These are phyloP conservation scores for Dactylellina leptospora DNA, from an alignment of 2,329 filamentous ascomycete genomes.

Conservation along the genomic window DNA sequence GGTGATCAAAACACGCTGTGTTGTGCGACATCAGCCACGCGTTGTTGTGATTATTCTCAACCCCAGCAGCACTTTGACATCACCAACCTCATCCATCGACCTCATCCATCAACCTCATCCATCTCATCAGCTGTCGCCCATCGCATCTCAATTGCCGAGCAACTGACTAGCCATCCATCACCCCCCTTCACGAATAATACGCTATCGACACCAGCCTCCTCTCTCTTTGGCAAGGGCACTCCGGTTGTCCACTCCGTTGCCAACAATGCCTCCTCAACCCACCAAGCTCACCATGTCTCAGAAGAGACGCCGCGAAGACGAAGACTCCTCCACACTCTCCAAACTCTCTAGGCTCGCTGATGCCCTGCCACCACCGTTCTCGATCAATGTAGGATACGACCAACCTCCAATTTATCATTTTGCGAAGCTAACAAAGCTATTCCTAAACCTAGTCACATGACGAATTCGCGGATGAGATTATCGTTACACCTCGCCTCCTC, in stretches of 20 bases:
- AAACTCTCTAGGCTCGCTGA: no score
- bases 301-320: background rate
- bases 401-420: background rate
- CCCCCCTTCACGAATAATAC: background rate
- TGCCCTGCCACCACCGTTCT: conserved; percentile 12
- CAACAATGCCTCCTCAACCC: background rate
- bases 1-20: conserved; percentile 9
- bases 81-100: conserved; percentile 5
- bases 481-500: background rate
- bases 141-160: no score
- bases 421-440: background rate
- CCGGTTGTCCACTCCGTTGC: background rate
- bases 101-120: background rate
- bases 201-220: background rate
- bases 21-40: conserved; percentile 27
- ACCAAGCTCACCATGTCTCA: background rate
- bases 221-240: background rate
- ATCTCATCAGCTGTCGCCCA: background rate
- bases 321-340: background rate
- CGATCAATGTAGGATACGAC: conserved; percentile 33
- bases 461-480: conserved; percentile 26
- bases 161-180: no score
- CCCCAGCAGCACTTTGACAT: background rate
- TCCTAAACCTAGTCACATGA: conserved; percentile 11
- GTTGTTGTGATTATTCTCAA: conserved; percentile 45